Base-by-base conservation (phyloP, 768 basidiomycete species). In the Suillus subluteus region DNA sequence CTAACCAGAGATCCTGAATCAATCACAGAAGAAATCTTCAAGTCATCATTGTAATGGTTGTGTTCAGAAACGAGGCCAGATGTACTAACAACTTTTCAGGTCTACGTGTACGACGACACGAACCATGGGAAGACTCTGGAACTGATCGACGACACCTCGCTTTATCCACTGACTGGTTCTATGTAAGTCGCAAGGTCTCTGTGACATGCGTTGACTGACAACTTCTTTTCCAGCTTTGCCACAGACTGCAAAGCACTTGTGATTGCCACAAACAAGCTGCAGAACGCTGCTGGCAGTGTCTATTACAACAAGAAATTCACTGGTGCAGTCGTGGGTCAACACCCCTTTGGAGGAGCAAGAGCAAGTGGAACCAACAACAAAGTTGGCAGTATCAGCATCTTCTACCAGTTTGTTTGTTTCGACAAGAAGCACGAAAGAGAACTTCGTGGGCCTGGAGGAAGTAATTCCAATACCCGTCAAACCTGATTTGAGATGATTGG, bases 251-350 rank as follows among this genome's bases (percentile, higher is more conserved):
- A 86, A 35, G 95, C 91, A 7, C 86, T 98, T 65, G 79, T 96
- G 69, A 81, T 81, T 41, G 94, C 95, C 2, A 90, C 94, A 52
- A 91, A 91, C 80, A 86, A 84, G 64, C 86, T 99, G 54, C 91
- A 95, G 64, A 91, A 97, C 80, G 84, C 96, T 1, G 94, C 98
- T 3, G 98, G 98, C 3, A 99, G 98, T 77, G 89, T 97, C 65
- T 99, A 99, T 82, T 95, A 96, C 81, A 98, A 98, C 78, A 96
- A 98, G 72, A 96, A 97, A 79, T 99, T 95, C 79, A 99, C 97
- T 2, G 95, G 95, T 40, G 96, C 95, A n/a, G 93, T 94, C 59
- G 95, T 99, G 43, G 97, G 96, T 12, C 96, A 98, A 77, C 96
- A 99, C 79, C 97, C 98, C 13, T 99, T 99, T 75, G 98, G 98